Percentiles rank a stretch among this genome's conserved stretches.
Evolutionary conservation across 805 yeast genomes (phyloP).

Genomic region (Lachancea waltii): DNA sequence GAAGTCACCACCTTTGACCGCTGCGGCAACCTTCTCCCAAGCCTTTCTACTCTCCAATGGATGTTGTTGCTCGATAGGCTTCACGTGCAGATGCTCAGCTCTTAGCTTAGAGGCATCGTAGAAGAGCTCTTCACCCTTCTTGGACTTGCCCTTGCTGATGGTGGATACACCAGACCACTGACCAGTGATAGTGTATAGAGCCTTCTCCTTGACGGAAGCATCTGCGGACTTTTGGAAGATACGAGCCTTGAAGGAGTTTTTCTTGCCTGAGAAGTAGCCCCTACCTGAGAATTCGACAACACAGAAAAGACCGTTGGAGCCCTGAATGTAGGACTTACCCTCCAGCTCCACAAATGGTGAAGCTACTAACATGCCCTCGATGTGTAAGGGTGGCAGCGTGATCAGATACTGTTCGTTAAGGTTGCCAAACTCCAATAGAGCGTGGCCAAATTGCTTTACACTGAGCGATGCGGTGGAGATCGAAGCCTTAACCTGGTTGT

Average conservation of each 20-base stretch:
- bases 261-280: slow-evolving; percentile 94
- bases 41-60: slow-evolving; percentile 80
- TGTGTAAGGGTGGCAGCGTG: slow-evolving; percentile 91
- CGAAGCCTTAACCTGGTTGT: slow-evolving; percentile 80
- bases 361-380: slow-evolving; percentile 87
- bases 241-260: slow-evolving; percentile 85
- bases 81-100: slow-evolving; percentile 59
- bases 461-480: slow-evolving; percentile 71
- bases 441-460: slow-evolving; percentile 92
- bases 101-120: slow-evolving; percentile 51
- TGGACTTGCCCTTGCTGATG: slow-evolving; percentile 49
- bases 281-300: slow-evolving; percentile 80
- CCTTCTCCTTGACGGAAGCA: slow-evolving; percentile 50
- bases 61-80: slow-evolving; percentile 77
- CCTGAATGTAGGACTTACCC: slow-evolving; percentile 77
- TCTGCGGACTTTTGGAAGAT: slow-evolving; percentile 49
- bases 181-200: slow-evolving; percentile 75
- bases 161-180: slow-evolving; percentile 85
- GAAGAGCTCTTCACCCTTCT: slow-evolving; percentile 45
- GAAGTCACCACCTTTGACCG: slow-evolving; percentile 69
- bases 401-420: slow-evolving; percentile 64
- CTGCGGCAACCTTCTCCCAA: slow-evolving; percentile 85
- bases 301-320: slow-evolving; percentile 69
- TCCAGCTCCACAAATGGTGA: slow-evolving; percentile 94
- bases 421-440: slow-evolving; percentile 58